phyloP scores from a whole-genome alignment of 1,139 yeast genomes.

The Yamadazyma buinensis region DNA sequence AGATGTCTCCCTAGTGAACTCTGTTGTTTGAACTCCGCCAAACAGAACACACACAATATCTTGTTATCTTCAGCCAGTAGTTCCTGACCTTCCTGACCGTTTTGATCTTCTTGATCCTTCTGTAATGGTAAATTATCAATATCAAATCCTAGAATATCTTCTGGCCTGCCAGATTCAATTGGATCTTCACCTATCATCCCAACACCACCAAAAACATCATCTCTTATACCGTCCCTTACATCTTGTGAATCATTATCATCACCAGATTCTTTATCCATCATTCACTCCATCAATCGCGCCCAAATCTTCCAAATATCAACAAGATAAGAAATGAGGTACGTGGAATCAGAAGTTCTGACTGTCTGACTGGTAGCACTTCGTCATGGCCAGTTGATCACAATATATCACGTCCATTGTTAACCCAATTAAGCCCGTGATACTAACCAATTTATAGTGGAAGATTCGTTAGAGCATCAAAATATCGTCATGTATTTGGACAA shows the following conservation, averaged over 20 bases:
- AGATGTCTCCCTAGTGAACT: slow-evolving; percentile 19
- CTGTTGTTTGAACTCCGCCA: slow-evolving; percentile 15
- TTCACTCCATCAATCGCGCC: background rate
- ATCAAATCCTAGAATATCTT: background rate
- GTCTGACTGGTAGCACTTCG: background rate
- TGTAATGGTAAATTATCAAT: background rate
- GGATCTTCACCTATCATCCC: background rate
- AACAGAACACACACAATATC: slow-evolving; percentile 16
- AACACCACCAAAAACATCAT: background rate
- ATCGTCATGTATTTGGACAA: slow-evolving; percentile 94
- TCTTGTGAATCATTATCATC: background rate
- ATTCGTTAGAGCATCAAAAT: slow-evolving; percentile 94
- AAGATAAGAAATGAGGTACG: background rate
- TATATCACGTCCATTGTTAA: too few relatives aligned
- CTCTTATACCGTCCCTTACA: background rate
- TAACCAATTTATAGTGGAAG: slow-evolving; percentile 58
- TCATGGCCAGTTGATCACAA: too few relatives aligned
- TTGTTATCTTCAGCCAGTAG: too few relatives aligned
- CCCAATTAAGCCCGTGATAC: too few relatives aligned
- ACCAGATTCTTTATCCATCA: background rate
- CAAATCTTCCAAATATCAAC: background rate
- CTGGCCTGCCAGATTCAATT: background rate
- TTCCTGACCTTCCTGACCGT: too few relatives aligned
- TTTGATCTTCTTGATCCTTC: too few relatives aligned
- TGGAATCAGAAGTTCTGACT: background rate